Evolutionary conservation across 225 moss, liverwort and hornwort species (phyloP).

Genomic region (Climacium dendroides): DNA sequence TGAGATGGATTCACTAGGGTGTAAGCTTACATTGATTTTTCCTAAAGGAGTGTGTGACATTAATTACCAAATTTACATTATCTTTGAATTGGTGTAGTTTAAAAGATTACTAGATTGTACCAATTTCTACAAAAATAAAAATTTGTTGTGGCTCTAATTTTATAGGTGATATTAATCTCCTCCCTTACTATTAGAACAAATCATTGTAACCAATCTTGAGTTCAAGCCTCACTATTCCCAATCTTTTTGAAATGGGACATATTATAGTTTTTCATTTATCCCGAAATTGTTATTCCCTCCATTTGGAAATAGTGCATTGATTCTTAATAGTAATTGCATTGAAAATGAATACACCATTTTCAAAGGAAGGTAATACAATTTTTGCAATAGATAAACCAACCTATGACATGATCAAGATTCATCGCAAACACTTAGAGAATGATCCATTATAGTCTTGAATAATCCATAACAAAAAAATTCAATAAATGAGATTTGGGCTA

Average conservation of each 20-base stretch:
- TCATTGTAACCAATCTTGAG: neutral
- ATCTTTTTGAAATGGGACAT: neutral
- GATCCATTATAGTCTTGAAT: too few relatives aligned
- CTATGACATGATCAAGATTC: too few relatives aligned
- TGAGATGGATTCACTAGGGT: neutral
- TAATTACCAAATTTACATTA: neutral
- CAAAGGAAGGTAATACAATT: too few relatives aligned
- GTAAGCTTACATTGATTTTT: neutral
- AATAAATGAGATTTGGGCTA: too few relatives aligned
- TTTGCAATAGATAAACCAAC: neutral
- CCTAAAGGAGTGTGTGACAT: neutral
- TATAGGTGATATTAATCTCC: accelerated
- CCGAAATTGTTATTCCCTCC: accelerated
- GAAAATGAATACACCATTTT: too few relatives aligned
- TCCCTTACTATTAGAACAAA: neutral
- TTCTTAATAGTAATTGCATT: too few relatives aligned
- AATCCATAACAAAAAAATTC: too few relatives aligned
- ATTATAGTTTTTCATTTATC: neutral
- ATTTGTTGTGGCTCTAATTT: neutral
- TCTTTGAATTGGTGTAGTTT: neutral
- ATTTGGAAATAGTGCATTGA: too few relatives aligned
- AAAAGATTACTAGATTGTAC: neutral
- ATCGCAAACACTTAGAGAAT: too few relatives aligned
- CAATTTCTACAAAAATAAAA: neutral
- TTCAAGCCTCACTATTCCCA: neutral